Evolutionary conservation across 75 land plant species (phyloP).

Genomic region (Pinus taeda): DNA sequence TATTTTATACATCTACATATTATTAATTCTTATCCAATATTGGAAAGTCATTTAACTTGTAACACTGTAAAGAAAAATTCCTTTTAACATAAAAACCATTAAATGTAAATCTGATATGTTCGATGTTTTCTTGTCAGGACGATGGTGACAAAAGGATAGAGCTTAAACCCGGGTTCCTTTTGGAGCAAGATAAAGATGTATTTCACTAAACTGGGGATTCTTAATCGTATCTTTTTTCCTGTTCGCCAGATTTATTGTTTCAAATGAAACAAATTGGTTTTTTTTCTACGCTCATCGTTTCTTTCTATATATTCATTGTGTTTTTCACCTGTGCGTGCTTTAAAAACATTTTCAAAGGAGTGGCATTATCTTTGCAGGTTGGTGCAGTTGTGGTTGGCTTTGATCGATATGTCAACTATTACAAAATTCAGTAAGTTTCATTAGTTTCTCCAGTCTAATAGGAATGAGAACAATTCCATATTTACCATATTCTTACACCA

Average conservation of each 20-base stretch:
- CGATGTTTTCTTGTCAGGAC: constrained; percentile 30
- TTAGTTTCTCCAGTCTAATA: not conserved
- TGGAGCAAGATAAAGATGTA: constrained; percentile 76
- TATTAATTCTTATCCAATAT: too few relatives aligned
- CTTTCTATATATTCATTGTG: not conserved
- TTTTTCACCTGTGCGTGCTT: not conserved
- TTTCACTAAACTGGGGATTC: constrained; percentile 2
- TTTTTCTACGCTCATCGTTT: not conserved
- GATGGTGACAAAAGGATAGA: constrained; percentile 70
- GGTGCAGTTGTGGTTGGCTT: constrained; percentile 78
- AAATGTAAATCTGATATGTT: constrained; percentile 4
- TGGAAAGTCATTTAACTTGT: too few relatives aligned
- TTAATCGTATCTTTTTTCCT: not conserved
- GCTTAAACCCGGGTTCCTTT: constrained; percentile 59
- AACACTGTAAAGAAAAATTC: too few relatives aligned
- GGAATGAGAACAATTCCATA: too few relatives aligned
- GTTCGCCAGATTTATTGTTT: constrained; percentile 3
- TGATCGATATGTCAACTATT: constrained; percentile 70
- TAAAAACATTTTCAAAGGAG: not conserved
- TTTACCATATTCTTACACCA: too few relatives aligned
- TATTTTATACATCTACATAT: too few relatives aligned
- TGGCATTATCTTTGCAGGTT: constrained; percentile 30
- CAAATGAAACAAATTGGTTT: not conserved
- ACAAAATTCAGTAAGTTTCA: constrained; percentile 54
- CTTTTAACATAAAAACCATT: too few relatives aligned